These are phyloP conservation scores for Amauroascus verrucosus DNA, from an alignment of 2,329 filamentous ascomycete species.

Conservation along the genomic window DNA sequence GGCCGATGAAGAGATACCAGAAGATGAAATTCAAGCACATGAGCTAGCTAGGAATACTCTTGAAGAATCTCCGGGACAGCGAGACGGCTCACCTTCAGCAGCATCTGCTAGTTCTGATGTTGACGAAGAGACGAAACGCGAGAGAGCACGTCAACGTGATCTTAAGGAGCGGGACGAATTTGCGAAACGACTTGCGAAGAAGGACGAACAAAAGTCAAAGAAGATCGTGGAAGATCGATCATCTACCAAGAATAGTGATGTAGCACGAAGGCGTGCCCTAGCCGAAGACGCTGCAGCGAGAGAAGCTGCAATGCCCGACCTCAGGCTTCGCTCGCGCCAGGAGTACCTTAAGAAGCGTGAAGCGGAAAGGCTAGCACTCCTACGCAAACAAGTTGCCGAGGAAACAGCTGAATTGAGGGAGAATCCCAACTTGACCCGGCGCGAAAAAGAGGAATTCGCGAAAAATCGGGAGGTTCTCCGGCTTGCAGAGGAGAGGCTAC, in stretches of 20 bases:
- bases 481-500: conserved; percentile 71
- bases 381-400: conserved; percentile 81
- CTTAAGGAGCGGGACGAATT: conserved; percentile 69
- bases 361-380: conserved; percentile 69
- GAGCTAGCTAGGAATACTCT: conserved; percentile 48
- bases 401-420: conserved; percentile 72
- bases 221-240: conserved; percentile 54
- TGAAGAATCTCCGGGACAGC: background rate
- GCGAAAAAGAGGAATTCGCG: conserved; percentile 78
- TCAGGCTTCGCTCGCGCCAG: conserved; percentile 75
- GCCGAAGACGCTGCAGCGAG: conserved; percentile 59
- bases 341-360: conserved; percentile 92
- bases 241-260: conserved; percentile 46
- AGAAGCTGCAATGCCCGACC: conserved; percentile 63
- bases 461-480: conserved; percentile 74
- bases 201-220: conserved; percentile 60
- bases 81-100: background rate
- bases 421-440: conserved; percentile 62
- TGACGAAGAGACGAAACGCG: conserved; percentile 51
- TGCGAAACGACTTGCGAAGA: conserved; percentile 61
- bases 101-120: conserved; percentile 38
- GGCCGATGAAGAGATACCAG: conserved; percentile 59
- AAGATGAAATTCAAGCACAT: conserved; percentile 30
- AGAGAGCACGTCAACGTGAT: conserved; percentile 54
- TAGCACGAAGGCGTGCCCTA: conserved; percentile 51